Evolutionary conservation across 2,329 filamentous ascomycete species (phyloP), one percentile per base, ranked within the genome.

Genomic region (Colletotrichum acutatum): DNA sequence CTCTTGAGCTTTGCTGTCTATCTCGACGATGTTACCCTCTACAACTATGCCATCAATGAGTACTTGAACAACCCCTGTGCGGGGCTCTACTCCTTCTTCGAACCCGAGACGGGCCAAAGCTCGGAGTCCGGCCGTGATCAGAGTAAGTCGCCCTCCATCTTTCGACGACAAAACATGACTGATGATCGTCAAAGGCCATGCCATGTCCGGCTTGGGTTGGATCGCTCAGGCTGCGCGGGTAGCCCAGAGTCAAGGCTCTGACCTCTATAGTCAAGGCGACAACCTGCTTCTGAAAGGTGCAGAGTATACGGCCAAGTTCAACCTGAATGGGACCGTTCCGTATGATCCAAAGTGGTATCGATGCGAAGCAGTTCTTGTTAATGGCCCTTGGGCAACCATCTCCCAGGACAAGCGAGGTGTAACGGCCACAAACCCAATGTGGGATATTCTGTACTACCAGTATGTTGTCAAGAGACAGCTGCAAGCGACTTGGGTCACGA

Each of bases 281-380:
- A 80, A 80, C 59, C 64, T 84, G 1, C 66, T 84, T 2, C 76
- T 83, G 9, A 81, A 79, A 60, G 83, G 76, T 3, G 77, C 79
- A 0, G 83, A 84, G 69, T 84, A 84, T 71, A 74, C 78, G 1
- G 83, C 83, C n/a, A 80, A 80, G 52, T 84, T 80, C 68, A 84
- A 83, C 30, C 75, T 85, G 0, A 79, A 80, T 22, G 64, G 81
- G 4, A 78, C 75, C 0, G 82, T 84, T 0, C 60, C 75, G 0
- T 84, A 82, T 53, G 80, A 84, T 57, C 80, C 78, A 3, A 78
- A 76, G 6, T 83, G 79, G 69, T 82, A 79, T 49, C 78, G 83
- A 0, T 84, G 83, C 62, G 83, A 84, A 68, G 83, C 82, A 0
- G 77, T 84, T 1, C 75, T 84, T 19, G 79, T 84, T 4, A 80